Evolutionary conservation across 805 yeast species (phyloP), one percentile per base, ranked within the genome.

Genomic region (Ogataea ganodermae): DNA sequence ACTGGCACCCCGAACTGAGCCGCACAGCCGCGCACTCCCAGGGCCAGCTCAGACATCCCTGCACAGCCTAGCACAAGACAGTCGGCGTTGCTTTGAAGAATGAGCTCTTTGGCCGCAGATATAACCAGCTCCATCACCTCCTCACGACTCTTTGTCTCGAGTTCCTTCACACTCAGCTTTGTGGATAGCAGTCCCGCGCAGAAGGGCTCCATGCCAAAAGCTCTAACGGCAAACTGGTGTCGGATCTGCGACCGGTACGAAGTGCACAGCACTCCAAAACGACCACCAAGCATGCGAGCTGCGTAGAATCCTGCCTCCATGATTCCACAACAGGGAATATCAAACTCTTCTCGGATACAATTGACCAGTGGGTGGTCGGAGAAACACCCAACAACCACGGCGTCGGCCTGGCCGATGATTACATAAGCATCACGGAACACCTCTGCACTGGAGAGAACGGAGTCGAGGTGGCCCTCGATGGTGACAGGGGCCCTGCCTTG

Each of bases 1-100:
- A 89, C 73, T 65, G 89, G 96, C 46, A 90, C 80, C 66, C 91
- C 97, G 66, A 89, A 84, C 23, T 89, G 81, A 68, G 89, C 96
- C 96, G 92, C 91, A 35, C 84, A 89, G 6, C 90, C 96, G 69
- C 91, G 96, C 51, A 91, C 82, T 2, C 94, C 91, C 44, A 83
- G 96, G 43, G 97, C 97, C 58, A 91, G 86, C 61, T 91, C 98
- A 44, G 91, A 84, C 59, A 91, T 70, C 53, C 98, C 79, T 22
- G 89, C 98, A 63, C 92, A 56, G 17, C 60, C 60, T 5, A 56
- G 48, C 20, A 56, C 97, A 51, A 91, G 88, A 42, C 97, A 97
- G 4, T 96, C 67, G 53, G 51, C 56, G 30, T 56, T 53, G 9
- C 46, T 39, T 6, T 62, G 59, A 16, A 56, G 58, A 3, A 66